Evolutionary conservation across 2,329 filamentous ascomycete genomes (phyloP).

Genomic region (Rutstroemia sp.): DNA sequence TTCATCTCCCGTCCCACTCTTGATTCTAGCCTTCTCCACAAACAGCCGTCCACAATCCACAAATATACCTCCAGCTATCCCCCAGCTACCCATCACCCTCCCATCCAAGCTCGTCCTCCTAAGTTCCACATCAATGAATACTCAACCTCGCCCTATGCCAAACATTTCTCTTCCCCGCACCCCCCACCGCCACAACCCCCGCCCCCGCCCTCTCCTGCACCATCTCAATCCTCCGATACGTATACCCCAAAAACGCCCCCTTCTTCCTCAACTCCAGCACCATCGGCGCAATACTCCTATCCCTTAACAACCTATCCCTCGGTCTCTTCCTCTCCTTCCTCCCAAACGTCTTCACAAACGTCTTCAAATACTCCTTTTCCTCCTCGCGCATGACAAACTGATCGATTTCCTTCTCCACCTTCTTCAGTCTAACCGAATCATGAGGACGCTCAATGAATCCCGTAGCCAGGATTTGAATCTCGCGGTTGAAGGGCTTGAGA

Average conservation of each 20-base stretch:
- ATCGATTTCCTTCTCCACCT: slow-evolving; percentile 30
- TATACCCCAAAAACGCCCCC: slow-evolving; percentile 84
- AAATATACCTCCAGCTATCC: no score
- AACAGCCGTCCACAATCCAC: no score
- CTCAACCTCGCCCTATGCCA: slow-evolving; percentile 28
- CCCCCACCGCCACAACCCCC: slow-evolving; percentile 11
- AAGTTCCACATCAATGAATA: slow-evolving; percentile 17
- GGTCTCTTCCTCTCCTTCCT: slow-evolving; percentile 67
- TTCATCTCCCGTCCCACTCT: no score
- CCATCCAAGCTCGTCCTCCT: no score
- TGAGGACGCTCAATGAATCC: slow-evolving; percentile 27
- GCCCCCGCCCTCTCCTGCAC: slow-evolving; percentile 8
- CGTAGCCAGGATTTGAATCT: slow-evolving; percentile 28
- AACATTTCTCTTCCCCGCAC: slow-evolving; percentile 16
- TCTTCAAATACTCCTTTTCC: slow-evolving; percentile 30
- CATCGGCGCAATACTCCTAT: slow-evolving; percentile 54
- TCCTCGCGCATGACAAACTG: slow-evolving; percentile 25
- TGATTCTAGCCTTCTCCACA: no score
- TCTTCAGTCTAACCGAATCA: slow-evolving; percentile 24
- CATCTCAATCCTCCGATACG: slow-evolving; percentile 54
- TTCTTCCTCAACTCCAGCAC: slow-evolving; percentile 77
- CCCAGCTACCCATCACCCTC: no score
- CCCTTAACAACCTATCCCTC: slow-evolving; percentile 77
- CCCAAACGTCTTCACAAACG: slow-evolving; percentile 29
- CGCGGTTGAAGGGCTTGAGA: slow-evolving; percentile 28